Conservation (phyloP, 768 basidiomycete species). For the Pulveroboletus sp. region DNA sequence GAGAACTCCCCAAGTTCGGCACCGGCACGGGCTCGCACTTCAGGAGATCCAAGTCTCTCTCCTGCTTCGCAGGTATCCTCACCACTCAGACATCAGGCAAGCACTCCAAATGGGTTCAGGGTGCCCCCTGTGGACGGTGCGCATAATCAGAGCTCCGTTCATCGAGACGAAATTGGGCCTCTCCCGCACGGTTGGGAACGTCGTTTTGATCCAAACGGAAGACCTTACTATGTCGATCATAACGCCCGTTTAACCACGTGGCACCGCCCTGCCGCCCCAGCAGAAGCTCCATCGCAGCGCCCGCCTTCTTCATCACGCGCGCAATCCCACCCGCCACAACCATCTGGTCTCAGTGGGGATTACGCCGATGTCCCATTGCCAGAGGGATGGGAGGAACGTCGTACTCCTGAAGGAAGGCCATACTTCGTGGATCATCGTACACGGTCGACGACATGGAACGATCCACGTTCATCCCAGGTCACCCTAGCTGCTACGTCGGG, state of each 20-base stretch:
- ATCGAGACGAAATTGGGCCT: conserved; percentile 57
- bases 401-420: conserved; percentile 80
- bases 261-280: conserved; percentile 46
- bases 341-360: conserved; percentile 24
- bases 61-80: conserved; percentile 9
- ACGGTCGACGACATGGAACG: conserved; percentile 87
- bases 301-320: conserved; percentile 12
- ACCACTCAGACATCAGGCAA: conserved; percentile 13
- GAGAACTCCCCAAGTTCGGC: conserved; percentile 9
- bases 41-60: conserved; percentile 14
- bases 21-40: conserved; percentile 12
- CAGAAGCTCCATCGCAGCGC: conserved; percentile 22
- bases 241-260: conserved; percentile 77
- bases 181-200: conserved; percentile 84
- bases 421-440: conserved; percentile 77
- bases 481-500: conserved; percentile 43
- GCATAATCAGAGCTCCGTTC: conserved; percentile 17
- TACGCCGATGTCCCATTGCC: conserved; percentile 73
- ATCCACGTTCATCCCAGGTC: conserved; percentile 62
- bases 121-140: background rate
- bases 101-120: conserved; percentile 6
- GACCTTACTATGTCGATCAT: conserved; percentile 88
- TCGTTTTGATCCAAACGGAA: conserved; percentile 58
- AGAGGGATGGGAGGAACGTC: conserved; percentile 88
- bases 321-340: conserved; percentile 23